Evolutionary conservation across 2,329 filamentous ascomycete genomes (phyloP), one percentile per base, ranked within the genome.

Genomic region (Ophiostoma sp.): DNA sequence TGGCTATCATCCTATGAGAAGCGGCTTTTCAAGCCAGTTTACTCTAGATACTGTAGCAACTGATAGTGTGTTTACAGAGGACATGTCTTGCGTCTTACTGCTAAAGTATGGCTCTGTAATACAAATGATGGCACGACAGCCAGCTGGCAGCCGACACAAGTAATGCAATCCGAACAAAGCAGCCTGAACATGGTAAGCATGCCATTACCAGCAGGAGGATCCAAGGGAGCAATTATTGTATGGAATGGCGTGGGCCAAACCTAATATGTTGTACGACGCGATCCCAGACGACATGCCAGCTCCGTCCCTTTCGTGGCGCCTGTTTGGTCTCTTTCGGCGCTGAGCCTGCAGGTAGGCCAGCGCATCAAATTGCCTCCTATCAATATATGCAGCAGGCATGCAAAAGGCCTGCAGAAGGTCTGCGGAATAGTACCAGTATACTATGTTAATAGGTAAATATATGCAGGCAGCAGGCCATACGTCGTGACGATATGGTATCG

Each of bases 361-460:
- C 20, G 17, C 44, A 48, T 7, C 8, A 57, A 57, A 27, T 57
- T 57, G 52, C 52, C 52, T 17, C 52, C 10, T 17, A 57, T 57
- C 52, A 57, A 57, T 57, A 48, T 48, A 48, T 48, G 44, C 44
- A 48, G 44, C 44, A 20, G 44, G 44, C 44, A 48, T 48, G 44
- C 8, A 39, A 10, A 39, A 31, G 27, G 27, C 27, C 27, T 31
- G 27, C 39, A 41, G 39, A 41, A 48, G 44, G 44, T 48, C 44
- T 48, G 7, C 44, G 8, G 44, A 48, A 48, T 48, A 48, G n/a
- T 20, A 48, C 44, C 20, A 48, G n/a, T 48, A 48, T 48, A 31
- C 27, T 31, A 31, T 31, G 27, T 31, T 1, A 31, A 31, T 31
- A 31, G 3, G 27, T 31, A 48, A 48, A 48, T 20, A 48, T 48